Evolutionary conservation across 2,329 filamentous ascomycete species (phyloP), one percentile per base, ranked within the genome.

Genomic region (Calonectria honghensis): DNA sequence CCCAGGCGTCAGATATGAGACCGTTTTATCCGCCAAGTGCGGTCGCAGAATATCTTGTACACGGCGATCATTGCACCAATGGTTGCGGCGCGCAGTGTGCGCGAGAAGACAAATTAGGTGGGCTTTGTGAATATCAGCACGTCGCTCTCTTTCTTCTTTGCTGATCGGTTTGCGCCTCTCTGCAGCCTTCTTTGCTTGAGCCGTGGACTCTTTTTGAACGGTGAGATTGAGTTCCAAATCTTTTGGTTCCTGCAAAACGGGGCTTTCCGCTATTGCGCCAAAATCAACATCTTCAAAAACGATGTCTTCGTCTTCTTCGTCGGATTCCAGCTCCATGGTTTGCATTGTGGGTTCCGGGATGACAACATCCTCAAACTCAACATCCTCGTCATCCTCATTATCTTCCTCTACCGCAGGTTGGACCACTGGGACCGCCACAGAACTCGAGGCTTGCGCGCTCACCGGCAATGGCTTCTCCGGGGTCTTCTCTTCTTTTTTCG

Each of bases 71-170:
- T 98, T 98, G 85, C 96, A 98, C 95, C 96, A 98, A 70, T 91
- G 88, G 82, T 98, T 99, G 70, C 96, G 92, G 72, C 92, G 88
- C 77, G 94, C 90, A 20, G 93, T 90, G 84, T 98, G 95, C 13
- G 92, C 91, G 20, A 99, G 85, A 2, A 99, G 88, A 82, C 95
- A 98, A 18, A 98, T 86, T 0, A 98, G 78, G 85, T 99, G 96
- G 75, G 93, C 88, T 84, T 96, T 98, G 84, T 99, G 97, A n/a
- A 96, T 89, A 67, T 95, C 90, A 37, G 97, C 83, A 27, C 96
- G 91, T 18, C 83, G 86, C 54, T 85, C 85, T 75, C 87, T 90
- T 78, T 93, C 91, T 27, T 88, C 88, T 75, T 87, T 90, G 31
- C 84, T 90, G 4, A 92, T 85, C 2, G 89, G 87, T 79, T 89